These are phyloP conservation scores for Castanea crenata DNA, from an alignment of 306 rosid genomes.

Conservation along the genomic window DNA sequence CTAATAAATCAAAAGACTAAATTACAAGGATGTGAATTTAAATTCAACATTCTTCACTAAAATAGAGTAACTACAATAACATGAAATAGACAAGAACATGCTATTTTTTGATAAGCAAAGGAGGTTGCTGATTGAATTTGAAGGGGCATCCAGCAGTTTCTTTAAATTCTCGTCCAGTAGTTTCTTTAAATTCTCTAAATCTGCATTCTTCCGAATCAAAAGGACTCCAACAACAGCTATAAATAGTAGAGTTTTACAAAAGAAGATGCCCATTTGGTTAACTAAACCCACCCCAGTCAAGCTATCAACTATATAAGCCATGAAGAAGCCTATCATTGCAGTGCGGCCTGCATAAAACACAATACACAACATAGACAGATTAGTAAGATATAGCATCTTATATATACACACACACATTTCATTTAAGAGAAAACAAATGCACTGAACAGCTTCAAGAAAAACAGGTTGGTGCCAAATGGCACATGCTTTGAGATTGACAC, in stretches of 20 bases:
- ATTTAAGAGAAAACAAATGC: neutral
- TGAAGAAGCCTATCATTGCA: conserved; percentile 73
- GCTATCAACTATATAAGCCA: conserved; percentile 96
- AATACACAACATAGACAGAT: neutral
- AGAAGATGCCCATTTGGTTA: conserved; percentile 86
- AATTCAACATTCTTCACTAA: neutral
- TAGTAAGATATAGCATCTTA: conserved; percentile 6
- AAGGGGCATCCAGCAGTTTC: neutral
- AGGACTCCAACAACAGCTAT: conserved; percentile 87
- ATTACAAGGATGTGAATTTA: neutral
- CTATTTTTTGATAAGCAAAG: neutral
- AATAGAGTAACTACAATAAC: conserved; percentile 1
- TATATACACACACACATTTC: neutral
- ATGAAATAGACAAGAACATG: neutral
- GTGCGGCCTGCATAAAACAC: conserved; percentile 51
- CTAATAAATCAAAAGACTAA: neutral
- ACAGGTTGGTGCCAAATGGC: too few relatives aligned
- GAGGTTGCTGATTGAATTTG: neutral
- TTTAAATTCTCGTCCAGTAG: conserved; percentile 46
- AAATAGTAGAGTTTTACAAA: conserved; percentile 91
- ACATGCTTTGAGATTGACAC: too few relatives aligned
- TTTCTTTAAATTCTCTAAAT: conserved; percentile 71
- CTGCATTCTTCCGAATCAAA: conserved; percentile 89
- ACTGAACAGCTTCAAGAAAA: conserved; percentile 9
- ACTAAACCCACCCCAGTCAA: conserved; percentile 98